phyloP scores from a whole-genome alignment of 2,329 filamentous ascomycete genomes.

The Ambrosiella beaveri region DNA sequence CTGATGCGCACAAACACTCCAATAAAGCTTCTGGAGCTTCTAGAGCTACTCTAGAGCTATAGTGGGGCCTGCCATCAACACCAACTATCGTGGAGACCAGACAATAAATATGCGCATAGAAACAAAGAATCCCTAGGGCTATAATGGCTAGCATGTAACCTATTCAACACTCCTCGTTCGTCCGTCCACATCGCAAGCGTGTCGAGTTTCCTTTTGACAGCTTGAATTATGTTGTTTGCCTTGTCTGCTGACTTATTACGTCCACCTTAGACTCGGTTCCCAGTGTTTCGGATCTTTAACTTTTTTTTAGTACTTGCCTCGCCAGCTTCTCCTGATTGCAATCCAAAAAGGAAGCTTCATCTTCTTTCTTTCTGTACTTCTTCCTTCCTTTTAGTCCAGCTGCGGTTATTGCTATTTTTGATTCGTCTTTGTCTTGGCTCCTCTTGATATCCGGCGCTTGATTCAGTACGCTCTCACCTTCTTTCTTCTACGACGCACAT shows the following conservation, averaged over 20 bases:
- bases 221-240: neutral
- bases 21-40: neutral
- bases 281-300: neutral
- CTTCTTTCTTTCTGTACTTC: neutral
- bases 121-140: too few species aligned
- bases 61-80: neutral
- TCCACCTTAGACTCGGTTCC: neutral
- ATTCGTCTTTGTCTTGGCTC: conserved; percentile 1
- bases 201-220: neutral
- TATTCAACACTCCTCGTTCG: neutral
- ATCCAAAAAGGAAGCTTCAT: too few species aligned
- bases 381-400: neutral
- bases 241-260: neutral
- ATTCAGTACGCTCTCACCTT: neutral
- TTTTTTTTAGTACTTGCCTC: neutral
- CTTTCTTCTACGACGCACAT: neutral
- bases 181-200: neutral
- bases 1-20: neutral
- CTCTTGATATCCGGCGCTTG: neutral
- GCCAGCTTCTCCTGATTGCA: neutral
- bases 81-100: too few species aligned
- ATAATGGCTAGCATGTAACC: neutral
- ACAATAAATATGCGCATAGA: too few species aligned
- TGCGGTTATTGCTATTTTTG: neutral
- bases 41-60: neutral